phyloP scores from a whole-genome alignment of 2,329 filamentous ascomycete species.

The Xylariales sp. region DNA sequence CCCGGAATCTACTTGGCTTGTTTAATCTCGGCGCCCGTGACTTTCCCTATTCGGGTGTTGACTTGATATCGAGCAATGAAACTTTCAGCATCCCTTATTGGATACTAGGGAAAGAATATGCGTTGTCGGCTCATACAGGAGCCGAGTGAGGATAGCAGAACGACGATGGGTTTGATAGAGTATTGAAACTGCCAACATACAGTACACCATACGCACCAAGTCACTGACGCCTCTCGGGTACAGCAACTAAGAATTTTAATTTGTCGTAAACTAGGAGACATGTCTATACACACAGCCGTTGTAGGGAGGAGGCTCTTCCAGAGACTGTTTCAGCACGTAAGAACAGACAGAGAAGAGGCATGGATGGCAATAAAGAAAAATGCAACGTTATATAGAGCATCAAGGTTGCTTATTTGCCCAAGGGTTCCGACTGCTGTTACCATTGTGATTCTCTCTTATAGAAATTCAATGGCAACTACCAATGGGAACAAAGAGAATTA shows the following conservation, averaged over 20 bases:
- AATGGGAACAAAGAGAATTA: conserved; percentile 10
- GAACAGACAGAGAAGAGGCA: too few species aligned
- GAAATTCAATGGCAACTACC: neutral
- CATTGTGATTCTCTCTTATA: neutral
- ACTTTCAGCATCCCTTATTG: neutral
- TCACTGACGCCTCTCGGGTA: too few species aligned
- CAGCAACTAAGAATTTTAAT: neutral
- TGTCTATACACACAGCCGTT: neutral
- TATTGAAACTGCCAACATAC: neutral
- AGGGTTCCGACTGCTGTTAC: neutral
- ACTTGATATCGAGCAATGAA: neutral
- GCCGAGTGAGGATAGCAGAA: too few species aligned
- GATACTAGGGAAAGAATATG: neutral
- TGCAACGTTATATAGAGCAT: neutral
- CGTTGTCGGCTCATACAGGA: neutral
- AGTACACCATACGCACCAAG: too few species aligned
- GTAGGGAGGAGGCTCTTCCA: too few species aligned
- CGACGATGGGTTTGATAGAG: neutral
- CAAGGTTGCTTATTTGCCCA: neutral
- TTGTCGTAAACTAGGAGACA: conserved; percentile 5
- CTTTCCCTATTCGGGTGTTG: conserved; percentile 20
- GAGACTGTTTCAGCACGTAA: too few species aligned
- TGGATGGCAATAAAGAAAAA: neutral
- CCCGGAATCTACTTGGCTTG: conserved; percentile 3
- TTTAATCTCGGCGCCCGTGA: conserved; percentile 6